Percentiles rank a stretch among this genome's conserved stretches.
Conservation (phyloP, 371 early-diverging fungal species). For the Rhizopus sp. region DNA sequence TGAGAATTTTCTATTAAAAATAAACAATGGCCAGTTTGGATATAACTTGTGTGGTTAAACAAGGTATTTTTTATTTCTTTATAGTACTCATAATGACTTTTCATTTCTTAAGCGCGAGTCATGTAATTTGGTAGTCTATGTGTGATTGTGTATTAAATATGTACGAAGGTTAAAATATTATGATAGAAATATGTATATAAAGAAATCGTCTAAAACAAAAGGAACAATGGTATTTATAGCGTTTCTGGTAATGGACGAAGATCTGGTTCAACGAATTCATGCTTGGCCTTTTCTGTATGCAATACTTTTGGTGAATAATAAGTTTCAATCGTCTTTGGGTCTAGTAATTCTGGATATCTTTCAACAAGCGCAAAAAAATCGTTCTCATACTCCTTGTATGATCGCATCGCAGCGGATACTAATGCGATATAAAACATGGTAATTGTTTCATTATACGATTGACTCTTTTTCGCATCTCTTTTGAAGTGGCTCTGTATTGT, state of each 20-base stretch:
- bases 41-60: no score
- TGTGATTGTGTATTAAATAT: no score
- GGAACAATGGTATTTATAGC: background rate
- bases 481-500: slow-evolving; percentile 46
- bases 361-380: slow-evolving; percentile 61
- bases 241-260: slow-evolving; percentile 37
- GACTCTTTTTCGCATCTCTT: slow-evolving; percentile 35
- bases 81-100: no score
- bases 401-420: slow-evolving; percentile 44
- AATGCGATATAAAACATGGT: slow-evolving; percentile 56
- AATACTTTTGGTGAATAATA: slow-evolving; percentile 53
- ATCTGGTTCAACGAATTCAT: slow-evolving; percentile 48
- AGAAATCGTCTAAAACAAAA: background rate
- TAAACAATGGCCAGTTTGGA: no score
- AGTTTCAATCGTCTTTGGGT: slow-evolving; percentile 38
- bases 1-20: no score
- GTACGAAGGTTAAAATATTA: no score
- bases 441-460: slow-evolving; percentile 61
- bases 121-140: background rate
- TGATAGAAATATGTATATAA: no score
- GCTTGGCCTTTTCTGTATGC: slow-evolving; percentile 40
- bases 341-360: slow-evolving; percentile 46
- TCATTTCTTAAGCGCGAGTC: no score
- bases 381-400: slow-evolving; percentile 26
- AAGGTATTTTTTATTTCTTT: no score